Evolutionary conservation across 108 stramenopile species (phyloP), one percentile per base, ranked within the genome.

Genomic region (Nitzschia putrida): DNA sequence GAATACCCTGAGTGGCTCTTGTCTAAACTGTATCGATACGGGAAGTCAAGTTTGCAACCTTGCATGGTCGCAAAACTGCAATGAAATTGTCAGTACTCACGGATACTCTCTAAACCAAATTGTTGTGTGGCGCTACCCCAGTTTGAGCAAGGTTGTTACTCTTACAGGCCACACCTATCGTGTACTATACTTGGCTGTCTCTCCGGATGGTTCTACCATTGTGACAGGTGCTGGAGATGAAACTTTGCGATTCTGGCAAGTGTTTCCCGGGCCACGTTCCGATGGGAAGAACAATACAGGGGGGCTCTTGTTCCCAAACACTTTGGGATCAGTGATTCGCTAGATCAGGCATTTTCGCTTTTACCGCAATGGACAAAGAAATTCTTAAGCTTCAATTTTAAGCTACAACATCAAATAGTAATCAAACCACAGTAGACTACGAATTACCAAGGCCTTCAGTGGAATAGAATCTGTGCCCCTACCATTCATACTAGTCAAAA

Each of bases 211-310:
- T 43, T 93, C 89, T 49, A 98, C 96, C 0, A 94, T 98, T 61
- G 97, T 98, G 21, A 99, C 99, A 7, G 99, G 99, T 26, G 99
- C 99, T 21, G 99, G 98, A 21, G 99, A 99, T 68, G 99, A 99
- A 72, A 98, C 97, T 14, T 82, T 99, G 8, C 86, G 99, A 14
- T 99, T 99, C 67, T 99, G 99, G 99, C 96, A 97, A 61, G 92
- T 97, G n/a, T 99, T 99, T 72, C 99, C 98, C 0, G 97, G 91
- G 39, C 89, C 90, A 29, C 87, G 85, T 43, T 83, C 82, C 14
- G 77, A 90, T 57, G 85, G 81, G n/a, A 91, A 88, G 63, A 87
- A 83, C 72, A 77, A 66, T 57, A 75, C 85, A 37, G 81, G 86
- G 25, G 91, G 91, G 7, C 68, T 95, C 29, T 70, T 95, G 56